These are phyloP conservation scores for Geranium brycei DNA, from an alignment of 345 rosid genomes.

Conservation along the genomic window DNA sequence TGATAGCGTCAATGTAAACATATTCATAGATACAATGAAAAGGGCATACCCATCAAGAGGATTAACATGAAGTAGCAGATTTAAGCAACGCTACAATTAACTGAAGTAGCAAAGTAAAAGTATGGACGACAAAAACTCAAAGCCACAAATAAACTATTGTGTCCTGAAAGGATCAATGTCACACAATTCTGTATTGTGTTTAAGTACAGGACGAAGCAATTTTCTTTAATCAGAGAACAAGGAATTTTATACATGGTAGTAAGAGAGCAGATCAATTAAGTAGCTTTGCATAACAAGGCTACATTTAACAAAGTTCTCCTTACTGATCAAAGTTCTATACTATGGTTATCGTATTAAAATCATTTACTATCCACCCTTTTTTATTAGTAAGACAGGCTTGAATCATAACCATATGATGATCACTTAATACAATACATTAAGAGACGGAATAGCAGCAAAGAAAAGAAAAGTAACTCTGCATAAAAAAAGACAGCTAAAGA, in stretches of 20 bases:
- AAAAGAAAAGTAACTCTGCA: neutral
- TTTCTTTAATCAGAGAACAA: neutral
- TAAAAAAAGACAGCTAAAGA: neutral
- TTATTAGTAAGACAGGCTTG: neutral
- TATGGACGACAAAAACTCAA: neutral
- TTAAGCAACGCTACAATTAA: neutral
- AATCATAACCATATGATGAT: neutral
- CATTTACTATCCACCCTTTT: neutral
- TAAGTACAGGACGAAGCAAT: neutral
- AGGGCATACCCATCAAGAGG: neutral
- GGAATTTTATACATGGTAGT: neutral
- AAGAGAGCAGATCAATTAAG: neutral
- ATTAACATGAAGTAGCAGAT: neutral
- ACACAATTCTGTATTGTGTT: neutral
- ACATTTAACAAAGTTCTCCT: neutral
- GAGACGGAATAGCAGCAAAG: neutral
- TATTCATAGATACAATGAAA: neutral
- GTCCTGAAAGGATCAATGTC: neutral
- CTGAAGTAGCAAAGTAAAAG: neutral
- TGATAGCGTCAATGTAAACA: conserved; percentile 17
- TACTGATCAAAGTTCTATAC: too few relatives aligned
- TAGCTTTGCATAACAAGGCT: neutral
- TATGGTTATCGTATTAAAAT: too few relatives aligned
- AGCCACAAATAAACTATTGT: neutral
- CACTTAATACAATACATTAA: neutral